These are phyloP conservation scores for Trichoderma harzianum DNA, from an alignment of 2,329 filamentous ascomycete genomes.

Conservation along the genomic window DNA sequence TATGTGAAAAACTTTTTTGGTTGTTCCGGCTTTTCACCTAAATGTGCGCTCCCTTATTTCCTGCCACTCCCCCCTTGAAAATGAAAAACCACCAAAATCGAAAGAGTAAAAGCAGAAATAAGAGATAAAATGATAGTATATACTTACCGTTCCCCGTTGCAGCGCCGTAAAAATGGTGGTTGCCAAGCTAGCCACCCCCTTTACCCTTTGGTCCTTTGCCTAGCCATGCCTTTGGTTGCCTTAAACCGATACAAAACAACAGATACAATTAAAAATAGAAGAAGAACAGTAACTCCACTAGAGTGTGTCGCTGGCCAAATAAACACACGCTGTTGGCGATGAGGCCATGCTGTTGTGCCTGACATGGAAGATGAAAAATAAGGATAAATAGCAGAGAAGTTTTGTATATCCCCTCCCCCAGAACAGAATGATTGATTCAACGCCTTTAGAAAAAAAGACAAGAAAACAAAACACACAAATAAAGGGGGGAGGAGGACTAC, in stretches of 20 bases:
- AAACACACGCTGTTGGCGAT: not conserved
- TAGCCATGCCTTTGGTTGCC: slow-evolving; percentile 2
- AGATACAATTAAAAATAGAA: not conserved
- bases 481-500: not conserved
- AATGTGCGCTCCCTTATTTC: not conserved
- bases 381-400: not conserved
- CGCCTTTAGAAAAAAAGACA: not conserved
- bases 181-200: not conserved
- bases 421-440: not conserved
- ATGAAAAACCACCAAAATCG: not conserved
- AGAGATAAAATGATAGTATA: not conserved
- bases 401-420: not conserved
- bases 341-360: not conserved
- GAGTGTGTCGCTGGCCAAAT: not conserved
- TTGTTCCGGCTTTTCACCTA: slow-evolving; percentile 2
- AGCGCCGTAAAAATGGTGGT: not conserved
- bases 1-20: not conserved
- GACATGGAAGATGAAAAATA: not conserved
- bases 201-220: not conserved
- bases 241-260: not conserved
- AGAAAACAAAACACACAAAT: not conserved
- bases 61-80: not conserved
- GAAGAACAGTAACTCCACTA: not conserved
- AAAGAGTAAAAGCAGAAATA: not conserved
- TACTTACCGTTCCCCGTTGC: slow-evolving; percentile 2